Conservation (phyloP, 1,284 basidiomycete genomes). For the Violaceomyces palustris region DNA sequence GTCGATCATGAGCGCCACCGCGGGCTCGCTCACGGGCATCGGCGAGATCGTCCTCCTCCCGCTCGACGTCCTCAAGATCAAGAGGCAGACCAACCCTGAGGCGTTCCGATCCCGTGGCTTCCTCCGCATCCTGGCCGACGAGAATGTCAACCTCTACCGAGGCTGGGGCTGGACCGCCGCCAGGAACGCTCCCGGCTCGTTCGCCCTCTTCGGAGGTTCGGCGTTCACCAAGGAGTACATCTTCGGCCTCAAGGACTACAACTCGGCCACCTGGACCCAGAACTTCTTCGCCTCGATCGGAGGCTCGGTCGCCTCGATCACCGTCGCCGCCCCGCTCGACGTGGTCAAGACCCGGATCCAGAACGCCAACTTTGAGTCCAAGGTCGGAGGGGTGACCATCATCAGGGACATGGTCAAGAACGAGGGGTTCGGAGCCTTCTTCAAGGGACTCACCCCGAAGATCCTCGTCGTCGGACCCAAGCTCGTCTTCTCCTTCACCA, state of each 20-base stretch:
- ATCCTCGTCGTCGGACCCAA: conserved; percentile 96
- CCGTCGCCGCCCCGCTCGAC: conserved; percentile 90
- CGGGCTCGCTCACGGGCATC: conserved; percentile 64
- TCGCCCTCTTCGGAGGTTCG: conserved; percentile 87
- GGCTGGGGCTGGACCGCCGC: conserved; percentile 99
- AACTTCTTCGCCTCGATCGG: conserved; percentile 74
- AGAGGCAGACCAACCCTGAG: conserved; percentile 60
- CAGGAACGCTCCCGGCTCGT: conserved; percentile 90
- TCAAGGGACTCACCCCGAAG: conserved; percentile 79
- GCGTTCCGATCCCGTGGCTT: conserved; percentile 62
- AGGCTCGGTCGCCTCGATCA: conserved; percentile 91
- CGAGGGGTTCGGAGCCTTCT: conserved; percentile 81
- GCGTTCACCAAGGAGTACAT: conserved; percentile 90
- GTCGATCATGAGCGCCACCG: conserved; percentile 89
- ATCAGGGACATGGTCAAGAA: conserved; percentile 80
- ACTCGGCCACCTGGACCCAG: conserved; percentile 86
- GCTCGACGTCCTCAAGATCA: conserved; percentile 94
- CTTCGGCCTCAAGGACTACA: conserved; percentile 82
- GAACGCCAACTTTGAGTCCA: conserved; percentile 92
- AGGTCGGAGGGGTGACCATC: conserved; percentile 76
- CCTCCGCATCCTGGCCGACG: conserved; percentile 82
- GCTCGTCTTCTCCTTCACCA: conserved; percentile 94
- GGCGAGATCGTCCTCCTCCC: conserved; percentile 94
- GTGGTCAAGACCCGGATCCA: conserved; percentile 84
- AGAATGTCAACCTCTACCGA: conserved; percentile 82